Base-by-base conservation (phyloP, 176 grass and related monocot species). In the sorghum (Sorghum bicolor) region DNA sequence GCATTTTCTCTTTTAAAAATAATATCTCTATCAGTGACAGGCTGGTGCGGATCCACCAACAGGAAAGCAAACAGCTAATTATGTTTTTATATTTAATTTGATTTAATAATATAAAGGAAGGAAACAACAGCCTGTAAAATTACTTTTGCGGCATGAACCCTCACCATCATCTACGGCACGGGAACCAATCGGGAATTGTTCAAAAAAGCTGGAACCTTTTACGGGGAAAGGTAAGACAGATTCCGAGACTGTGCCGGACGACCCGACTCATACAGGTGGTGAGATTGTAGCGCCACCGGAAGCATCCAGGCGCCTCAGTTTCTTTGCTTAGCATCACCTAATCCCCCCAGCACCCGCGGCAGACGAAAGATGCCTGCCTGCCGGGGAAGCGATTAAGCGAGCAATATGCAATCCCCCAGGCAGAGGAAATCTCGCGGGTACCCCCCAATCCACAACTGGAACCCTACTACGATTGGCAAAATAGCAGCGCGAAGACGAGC, bases 211-310 rank as follows among this genome's bases (percentile, higher is more conserved):
- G 4, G 26, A 77, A 41, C 17, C 20, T 82, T 85, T 76, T 29
- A 24, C 24, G 4, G 32, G 6, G 60, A 89, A 76, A 32, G 72
- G 78, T 76, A 43, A 81, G 31, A 81, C 26, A 82, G 39, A 72
- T 89, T 89, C 87, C 64, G 36, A 32, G 83, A 76, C 70, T 71
- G 66, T 20, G 66, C 45, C 5, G 37, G 50, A 48, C 71, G 13
- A 30, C 58, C n/a, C 28, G 30, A 69, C 79, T 83, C 29, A 22
- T 68, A 47, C 80, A 86, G 74, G 74, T 30, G 11, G 31, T 63
- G 67, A 62, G 74, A 90, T 83, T 90, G 74, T 78, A 74, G 17
- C 84, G 48, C 65, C 53, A 17, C 24, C 67, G 78, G 61, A 86
- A 87, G 84, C 84, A 79, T 79, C 67, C 39, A 67, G 77, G 20